Evolutionary conservation across 1,284 basidiomycete species (phyloP), one percentile per base, ranked within the genome.

Genomic region (Naganishia sp.): DNA sequence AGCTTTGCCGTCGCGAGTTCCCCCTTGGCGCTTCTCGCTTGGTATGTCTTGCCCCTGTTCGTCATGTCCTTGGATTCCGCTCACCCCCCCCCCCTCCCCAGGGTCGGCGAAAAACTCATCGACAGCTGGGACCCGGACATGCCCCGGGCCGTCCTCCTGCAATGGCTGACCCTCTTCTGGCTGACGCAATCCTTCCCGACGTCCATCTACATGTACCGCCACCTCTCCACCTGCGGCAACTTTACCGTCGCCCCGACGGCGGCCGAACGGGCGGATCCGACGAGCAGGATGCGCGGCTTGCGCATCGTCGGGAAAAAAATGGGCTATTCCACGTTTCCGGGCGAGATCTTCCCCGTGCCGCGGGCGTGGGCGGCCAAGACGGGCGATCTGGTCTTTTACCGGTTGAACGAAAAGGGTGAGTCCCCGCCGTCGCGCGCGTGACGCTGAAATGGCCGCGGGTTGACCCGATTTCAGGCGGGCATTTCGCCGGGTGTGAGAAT

Each of bases 401-500:
- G 73, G 48, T 71, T 71, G 53, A 78, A 82, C 43, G 64, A 68
- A 69, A 0, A 68, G 70, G 64, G 80, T 79, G 49, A 73, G 80
- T 63, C 66, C 77, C 74, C 71, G 78, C 74, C 48, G 73, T 72
- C 42, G 72, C 70, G 46, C 78, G 49, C 21, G 21, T 21, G 21
- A 21, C 21, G 21, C 21, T 21, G 21, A 21, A 21, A 21, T 21
- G 21, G 21, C 21, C 21, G 21, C 21, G 21, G 21, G 21, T 21
- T 21, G 21, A 21, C 21, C 21, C 21, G 21, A 21, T 21, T 21
- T 21, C 21, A 21, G 79, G 79, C 11, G 80, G 78, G 0, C 81
- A 82, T 66, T 77, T 81, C 61, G 74, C 81, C 2, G 81, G 81
- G 0, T 71, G 82, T 39, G 83, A 83, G 70, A 73, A 76, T 60